Evolutionary conservation across 2,329 filamentous ascomycete species (phyloP).

Genomic region (Ascochyta fabae): DNA sequence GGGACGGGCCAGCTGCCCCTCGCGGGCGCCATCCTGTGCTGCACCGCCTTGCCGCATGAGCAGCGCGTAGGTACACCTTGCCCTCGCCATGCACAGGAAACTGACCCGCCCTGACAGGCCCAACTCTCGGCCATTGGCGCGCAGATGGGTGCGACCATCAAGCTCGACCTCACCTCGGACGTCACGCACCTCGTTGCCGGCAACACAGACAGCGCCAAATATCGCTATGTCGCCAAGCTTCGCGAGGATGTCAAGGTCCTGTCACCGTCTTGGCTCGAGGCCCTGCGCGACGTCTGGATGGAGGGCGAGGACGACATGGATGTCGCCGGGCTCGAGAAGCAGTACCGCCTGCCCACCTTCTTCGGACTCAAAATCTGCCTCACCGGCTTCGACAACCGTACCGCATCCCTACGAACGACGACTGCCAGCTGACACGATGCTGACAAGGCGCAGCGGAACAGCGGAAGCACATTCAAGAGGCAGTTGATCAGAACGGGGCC

Average conservation of each 20-base stretch:
- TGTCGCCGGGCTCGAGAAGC: constrained; percentile 69
- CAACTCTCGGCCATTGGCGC: constrained; percentile 68
- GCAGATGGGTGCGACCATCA: constrained; percentile 86
- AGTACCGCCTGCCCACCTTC: constrained; percentile 70
- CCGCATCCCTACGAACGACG: constrained; percentile 3
- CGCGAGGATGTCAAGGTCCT: constrained; percentile 86
- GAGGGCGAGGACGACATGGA: constrained; percentile 77
- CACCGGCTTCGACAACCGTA: constrained; percentile 73
- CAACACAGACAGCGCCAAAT: constrained; percentile 88
- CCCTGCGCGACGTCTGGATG: constrained; percentile 80
- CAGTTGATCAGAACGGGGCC: constrained; percentile 75
- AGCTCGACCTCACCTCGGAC: constrained; percentile 91
- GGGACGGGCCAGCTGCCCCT: constrained; percentile 48
- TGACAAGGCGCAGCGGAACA: constrained; percentile 61
- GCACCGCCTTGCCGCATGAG: constrained; percentile 82
- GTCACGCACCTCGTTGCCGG: constrained; percentile 95
- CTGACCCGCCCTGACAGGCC: constrained; percentile 43
- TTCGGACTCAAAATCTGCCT: constrained; percentile 69
- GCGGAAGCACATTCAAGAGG: constrained; percentile 72
- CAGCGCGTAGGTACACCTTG: constrained; percentile 64
- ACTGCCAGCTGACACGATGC: constrained; percentile 12
- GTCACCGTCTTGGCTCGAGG: constrained; percentile 82
- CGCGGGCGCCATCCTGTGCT: constrained; percentile 78
- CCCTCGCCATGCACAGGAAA: background rate
- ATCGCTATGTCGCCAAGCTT: constrained; percentile 91